Evolutionary conservation across 257 asterid genomes (phyloP), one percentile per base, ranked within the genome.

Genomic region (Nyctanthes arbortristis): DNA sequence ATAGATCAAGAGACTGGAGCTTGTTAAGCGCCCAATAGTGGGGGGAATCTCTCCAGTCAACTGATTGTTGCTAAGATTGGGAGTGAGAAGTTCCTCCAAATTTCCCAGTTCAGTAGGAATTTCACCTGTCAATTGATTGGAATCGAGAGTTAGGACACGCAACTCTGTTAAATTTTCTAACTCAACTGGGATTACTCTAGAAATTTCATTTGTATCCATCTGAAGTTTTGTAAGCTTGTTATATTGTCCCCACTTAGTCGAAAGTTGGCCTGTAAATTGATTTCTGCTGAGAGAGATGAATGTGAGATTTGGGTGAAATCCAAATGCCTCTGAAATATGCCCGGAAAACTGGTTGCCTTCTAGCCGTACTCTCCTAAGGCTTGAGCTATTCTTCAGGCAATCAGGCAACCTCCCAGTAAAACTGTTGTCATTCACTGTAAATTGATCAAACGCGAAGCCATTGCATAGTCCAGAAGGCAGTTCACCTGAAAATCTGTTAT

Each of bases 151-250:
- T 8, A 92, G 89, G 62, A 80, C 63, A 1, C 73, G 76, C 49
- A 92, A 75, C 56, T 70, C 67, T 13, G 81, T 76, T 67, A 92
- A 78, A 67, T 84, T 81, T 29, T 96, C 94, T 5, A 89, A 59
- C 81, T 79, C 92, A 34, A 74, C 36, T n/a, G 96, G 98, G 74
- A 92, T 87, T 52, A 28, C 59, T 33, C 97, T 94, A n/a, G 91
- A 84, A 32, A 92, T 73, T 39, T 32, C 60, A 24, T 92, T 89
- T 55, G 71, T 64, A 59, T 76, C 87, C 65, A 85, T 33, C 78
- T 69, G 78, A 10, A 91, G 34, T 76, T 74, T 84, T 22, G 86
- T 84, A 57, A 91, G 89, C 54, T 57, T 65, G 63, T 67, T 75
- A 28, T 66, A 80, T 61, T 77, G 71, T 47, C 88, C 87, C 97